Conservation (phyloP, 495 filamentous ascomycete genomes). For the Stereocaulon alpinum region DNA sequence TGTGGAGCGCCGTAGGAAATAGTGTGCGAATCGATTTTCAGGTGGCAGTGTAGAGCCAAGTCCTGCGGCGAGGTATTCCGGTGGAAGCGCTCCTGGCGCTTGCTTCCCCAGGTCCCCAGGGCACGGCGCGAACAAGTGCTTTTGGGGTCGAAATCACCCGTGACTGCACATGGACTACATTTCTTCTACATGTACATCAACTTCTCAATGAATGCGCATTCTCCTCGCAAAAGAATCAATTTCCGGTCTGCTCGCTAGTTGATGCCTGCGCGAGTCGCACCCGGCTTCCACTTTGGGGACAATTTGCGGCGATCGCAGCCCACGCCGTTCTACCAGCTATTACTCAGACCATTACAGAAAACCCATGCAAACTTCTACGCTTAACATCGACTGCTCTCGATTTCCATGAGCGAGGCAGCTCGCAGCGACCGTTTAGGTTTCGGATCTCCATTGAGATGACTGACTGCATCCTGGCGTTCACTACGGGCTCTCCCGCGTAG, state of each 20-base stretch:
- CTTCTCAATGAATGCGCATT: neutral
- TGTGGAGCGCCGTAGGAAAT: neutral
- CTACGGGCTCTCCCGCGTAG: neutral
- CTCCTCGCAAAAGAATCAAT: neutral
- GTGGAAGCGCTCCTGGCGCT: slow-evolving; percentile 9
- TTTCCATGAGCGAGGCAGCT: neutral
- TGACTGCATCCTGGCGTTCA: neutral
- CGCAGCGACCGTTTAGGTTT: neutral
- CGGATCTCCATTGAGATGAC: neutral
- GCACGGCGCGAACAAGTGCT: neutral
- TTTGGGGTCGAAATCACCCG: neutral
- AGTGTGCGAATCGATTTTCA: neutral
- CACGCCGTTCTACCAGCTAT: neutral
- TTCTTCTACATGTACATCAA: neutral
- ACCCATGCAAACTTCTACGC: neutral
- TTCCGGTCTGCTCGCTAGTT: neutral
- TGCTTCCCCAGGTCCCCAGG: neutral
- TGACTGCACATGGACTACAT: neutral
- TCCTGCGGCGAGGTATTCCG: neutral
- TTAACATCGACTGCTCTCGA: too few species aligned
- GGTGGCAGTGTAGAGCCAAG: neutral
- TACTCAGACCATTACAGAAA: neutral
- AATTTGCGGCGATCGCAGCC: neutral
- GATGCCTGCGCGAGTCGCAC: neutral
- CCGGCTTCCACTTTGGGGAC: neutral